Base-by-base conservation (phyloP, 768 basidiomycete genomes). In the Boletus sp. region DNA sequence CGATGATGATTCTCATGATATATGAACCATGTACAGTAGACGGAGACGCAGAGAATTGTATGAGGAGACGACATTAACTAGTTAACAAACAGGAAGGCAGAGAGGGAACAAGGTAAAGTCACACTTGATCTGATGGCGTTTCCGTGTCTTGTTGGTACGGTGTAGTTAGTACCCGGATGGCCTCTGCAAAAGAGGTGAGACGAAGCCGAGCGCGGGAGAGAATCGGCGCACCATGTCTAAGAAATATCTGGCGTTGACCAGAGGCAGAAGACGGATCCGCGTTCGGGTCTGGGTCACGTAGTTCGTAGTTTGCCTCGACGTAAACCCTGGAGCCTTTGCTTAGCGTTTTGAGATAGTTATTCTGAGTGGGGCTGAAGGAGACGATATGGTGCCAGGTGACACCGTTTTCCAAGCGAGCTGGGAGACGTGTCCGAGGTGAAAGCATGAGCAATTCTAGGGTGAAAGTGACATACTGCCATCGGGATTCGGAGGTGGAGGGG, bases 181-280 rank as follows among this genome's bases (percentile, higher is more conserved):
- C 63, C 69, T 89, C 87, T 89, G 64, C 35, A 51, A n/a, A 35
- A 17, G 37, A 20, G 14, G 48, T 67, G 32, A 67, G 61, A 17
- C 3, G 7, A 47, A 55, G 7, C 3, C 50, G 33, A 32, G 32
- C 11, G 30, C 2, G 11, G 20, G 17, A 29, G 5, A 46, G 6
- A 24, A 36, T 35, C 2, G 12, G 59, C 81, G 40, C 58, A 90
- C 92, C 90, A 60, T 94, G 92, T 67, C 83, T 78, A 40, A 94
- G 78, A 73, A 92, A 88, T 53, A 94, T 87, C 69, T 92, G 90
- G 33, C 89, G 85, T 67, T 92, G 90, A 1, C 85, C 87, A 53
- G 84, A 78, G 32, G 86, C 82, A 1, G 88, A 82, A 49, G 79
- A 73, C 3, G 89, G 78, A 50, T 91, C 89, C 12, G 89, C 83